Evolutionary conservation across 495 filamentous ascomycete genomes (phyloP), one percentile per base, ranked within the genome.

Genomic region (Xylaria bambusicola): DNA sequence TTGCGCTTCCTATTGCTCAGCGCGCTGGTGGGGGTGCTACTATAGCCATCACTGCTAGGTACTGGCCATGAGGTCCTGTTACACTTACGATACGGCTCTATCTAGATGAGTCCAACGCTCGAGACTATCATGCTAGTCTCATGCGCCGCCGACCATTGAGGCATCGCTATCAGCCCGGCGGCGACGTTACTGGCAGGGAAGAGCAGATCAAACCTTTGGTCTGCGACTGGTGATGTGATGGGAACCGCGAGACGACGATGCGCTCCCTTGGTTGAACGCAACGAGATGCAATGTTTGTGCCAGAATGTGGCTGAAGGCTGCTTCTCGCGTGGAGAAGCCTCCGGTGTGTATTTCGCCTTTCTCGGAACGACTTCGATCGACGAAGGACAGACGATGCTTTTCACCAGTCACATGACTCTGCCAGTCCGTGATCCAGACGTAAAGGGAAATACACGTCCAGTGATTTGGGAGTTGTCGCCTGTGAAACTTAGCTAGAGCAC

Each of bases 51-150:
- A 52, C 48, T 60, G 40, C 58, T 57, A 68, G 66, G 59, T 60
- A 68, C 50, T 68, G 58, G 58, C 58, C 27, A 44, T 42, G 41
- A 21, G 44, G 51, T 42, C 45, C 44, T 35, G 18, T 68, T 40
- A 44, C 54, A 61, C 65, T 68, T 60, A 61, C 62, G 62, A 67
- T 59, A 52, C 52, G 62, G 60, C 61, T 58, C 67, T 38, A 38
- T 38, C 36, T 57, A 52, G 65, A 66, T 68, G 61, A 62, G 68
- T 66, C 65, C 65, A n/a, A 70, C 64, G 67, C 62, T 63, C 62
- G 61, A 59, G 55, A 69, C 60, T n/a, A 50, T 51, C 1, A 50
- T 51, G 42, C 42, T 62, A 56, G 60, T 60, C 46, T 60, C 52
- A 46, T 69, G 65, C 59, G 64, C 56, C 61, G 23, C 58, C 51